Evolutionary conservation across 768 basidiomycete genomes (phyloP), one percentile per base, ranked within the genome.

Genomic region (Clitopilus hobsonii): DNA sequence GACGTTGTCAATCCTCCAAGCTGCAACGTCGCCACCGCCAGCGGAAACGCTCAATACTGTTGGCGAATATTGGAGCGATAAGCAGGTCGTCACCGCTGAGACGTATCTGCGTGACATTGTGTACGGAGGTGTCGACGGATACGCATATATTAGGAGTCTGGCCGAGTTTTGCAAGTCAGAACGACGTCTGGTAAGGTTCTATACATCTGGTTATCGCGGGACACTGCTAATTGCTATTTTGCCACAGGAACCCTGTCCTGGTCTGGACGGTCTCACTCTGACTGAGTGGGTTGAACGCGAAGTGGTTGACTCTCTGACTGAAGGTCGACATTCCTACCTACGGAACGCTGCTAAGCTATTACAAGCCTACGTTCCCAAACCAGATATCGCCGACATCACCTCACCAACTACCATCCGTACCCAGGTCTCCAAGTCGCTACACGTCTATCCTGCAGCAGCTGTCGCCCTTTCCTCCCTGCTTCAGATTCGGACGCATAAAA

Each of bases 121-220:
- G 0, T 91, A 91, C 63, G 89, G 90, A 0, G 89, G 90, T 47
- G 75, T 83, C 0, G 88, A 89, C 54, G 89, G 90, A 1, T 68
- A 84, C 24, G 89, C 89, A 5, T 91, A 91, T 65, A 78, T 86
- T 52, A 75, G 86, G 56, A 91, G 90, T 64, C 61, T 92, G 53
- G 89, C 88, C 23, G 85, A 88, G 67, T 92, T 91, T 85, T 27
- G 65, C 71, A 4, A 64, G 66, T 47, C 52, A 53, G 51, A 62
- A 54, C 27, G 63, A 64, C 63, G 71, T 71, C 38, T 49, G 67
- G 41, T 45, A 23, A 45, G 41, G 11, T 55, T 18, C 52, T 24
- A 22, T 49, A 26, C 28, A 25, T 24, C 16, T n/a, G 54, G 14
- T 48, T 25, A 27, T n/a, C 55, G 22, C 36, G 22, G 36, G 49